Evolutionary conservation across 2,329 filamentous ascomycete genomes (phyloP), one percentile per base, ranked within the genome.

Genomic region (Nothopassalora personata): DNA sequence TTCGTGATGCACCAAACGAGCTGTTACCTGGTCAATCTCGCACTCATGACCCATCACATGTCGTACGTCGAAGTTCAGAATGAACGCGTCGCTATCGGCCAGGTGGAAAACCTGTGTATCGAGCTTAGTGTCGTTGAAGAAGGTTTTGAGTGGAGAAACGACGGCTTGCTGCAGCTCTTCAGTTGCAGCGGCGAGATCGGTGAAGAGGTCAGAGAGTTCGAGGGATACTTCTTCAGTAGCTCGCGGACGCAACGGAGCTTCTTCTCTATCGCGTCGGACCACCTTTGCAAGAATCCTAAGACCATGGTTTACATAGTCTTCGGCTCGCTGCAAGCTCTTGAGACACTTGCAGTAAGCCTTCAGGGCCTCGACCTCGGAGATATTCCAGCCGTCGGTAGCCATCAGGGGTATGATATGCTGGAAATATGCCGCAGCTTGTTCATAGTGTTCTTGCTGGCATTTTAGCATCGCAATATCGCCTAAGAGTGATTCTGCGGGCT

Each of bases 391-490:
- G 58, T 83, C 86, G 58, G 87, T 85, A 0, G 87, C 88, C 66
- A 94, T 96, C 62, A 90, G 89, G 0, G 88, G 86, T 0, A 89
- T 87, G 47, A 94, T 86, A 49, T 86, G 82, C 67, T 88, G 83
- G 68, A 99, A 94, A 68, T 89, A 92, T 0, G 82, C 82, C 0
- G 89, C 86, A 0, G 94, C 92, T 1, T 85, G 82, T 2, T 78
- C 79, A 69, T 86, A 92, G 64, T 97, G 89, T 23, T 83, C 82
- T 89, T 84, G 66, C 56, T 69, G 64, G 49, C 59, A 94, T 68
- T 93, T 92, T 53, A 97, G 78, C 5, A 94, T 83, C 1, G 91
- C 94, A 49, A 97, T 81, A 73, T 99, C 94, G 9, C 90, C 88
- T 72, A 92, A 84, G 60, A 87, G 86, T 19, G 86, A 83, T 66